A percentile compares a stretch with the other conserved stretches of the same genome.
Evolutionary conservation across 129 eudicot species (phyloP).

Genomic region (Tagetes patula): DNA sequence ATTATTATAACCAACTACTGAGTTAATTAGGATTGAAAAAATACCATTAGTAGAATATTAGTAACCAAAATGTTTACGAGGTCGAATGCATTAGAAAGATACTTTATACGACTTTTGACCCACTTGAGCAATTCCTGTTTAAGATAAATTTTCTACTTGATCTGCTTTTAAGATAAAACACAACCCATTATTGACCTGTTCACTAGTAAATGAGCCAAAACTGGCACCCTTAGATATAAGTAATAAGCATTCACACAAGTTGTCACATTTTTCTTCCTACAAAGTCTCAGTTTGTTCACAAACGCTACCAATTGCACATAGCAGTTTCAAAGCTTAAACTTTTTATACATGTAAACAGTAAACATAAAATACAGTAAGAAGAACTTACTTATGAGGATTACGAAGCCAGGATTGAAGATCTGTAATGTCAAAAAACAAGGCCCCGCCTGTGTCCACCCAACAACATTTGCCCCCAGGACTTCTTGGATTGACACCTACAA

Average conservation of each 20-base stretch:
- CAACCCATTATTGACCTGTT: not conserved
- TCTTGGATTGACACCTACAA: slow-evolving; percentile 55
- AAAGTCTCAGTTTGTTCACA: not conserved
- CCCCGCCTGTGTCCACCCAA: slow-evolving; percentile 97
- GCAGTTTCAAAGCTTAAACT: not conserved
- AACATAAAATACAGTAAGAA: slow-evolving; percentile 9
- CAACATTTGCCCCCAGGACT: slow-evolving; percentile 86
- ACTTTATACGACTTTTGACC: not conserved
- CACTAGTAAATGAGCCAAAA: not conserved
- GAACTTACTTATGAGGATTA: slow-evolving; percentile 56
- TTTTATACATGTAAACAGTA: not conserved
- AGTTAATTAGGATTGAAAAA: not conserved
- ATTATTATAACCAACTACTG: not conserved
- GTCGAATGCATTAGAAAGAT: not conserved
- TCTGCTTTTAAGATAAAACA: not conserved
- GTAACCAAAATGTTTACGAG: not conserved
- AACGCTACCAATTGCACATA: not conserved
- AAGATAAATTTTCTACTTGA: not conserved
- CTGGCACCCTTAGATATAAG: not conserved
- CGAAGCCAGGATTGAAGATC: slow-evolving; percentile 71
- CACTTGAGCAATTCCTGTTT: not conserved
- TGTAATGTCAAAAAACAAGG: slow-evolving; percentile 62
- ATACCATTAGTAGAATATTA: not conserved
- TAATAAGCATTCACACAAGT: not conserved
- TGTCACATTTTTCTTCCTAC: not conserved